Base-by-base conservation (phyloP, 129 eudicot species). In the Deinandra increscens region DNA sequence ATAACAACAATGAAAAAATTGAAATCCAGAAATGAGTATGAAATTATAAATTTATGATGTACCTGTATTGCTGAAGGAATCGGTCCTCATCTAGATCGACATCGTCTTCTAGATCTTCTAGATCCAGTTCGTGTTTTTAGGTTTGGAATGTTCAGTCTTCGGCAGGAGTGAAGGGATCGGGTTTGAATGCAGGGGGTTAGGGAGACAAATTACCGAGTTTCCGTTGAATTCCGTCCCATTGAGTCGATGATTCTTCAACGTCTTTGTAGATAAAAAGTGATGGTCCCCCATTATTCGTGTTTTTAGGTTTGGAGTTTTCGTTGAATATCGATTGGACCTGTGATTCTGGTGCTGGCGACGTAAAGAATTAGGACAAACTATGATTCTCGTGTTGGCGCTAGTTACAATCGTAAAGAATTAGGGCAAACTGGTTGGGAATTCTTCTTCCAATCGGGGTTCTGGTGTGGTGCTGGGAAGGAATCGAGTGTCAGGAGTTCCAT, bases 201-300 rank as follows among this genome's bases (percentile, higher is more conserved):
- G 84, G 78, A 38, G 97, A 94, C n/a, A 91, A 82, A 49, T 91
- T 88, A 3, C 97, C 97, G 11, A 88, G 84, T 44, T 91, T 91
- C 60, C 91, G 77, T 70, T 91, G 97, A 36, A 91, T 78, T 29
- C 88, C 97, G 54, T 91, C 97, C 97, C 97, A 91, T 53, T 91
- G 88, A 3, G 96, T 91, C 41, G 97, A 81, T 26, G 96, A 72
- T 68, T 91, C 97, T 76, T 91, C 97, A 38, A 85, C 68, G 53
- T 91, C 96, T 80, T 91, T 91, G 84, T 91, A n/a, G n/a, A 91
- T 50, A 91, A 91, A 71, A 76, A 91, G 54, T 91, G 97, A 45
- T 91, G 81, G 71, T 91, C 89, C 73, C 82, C 91, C 95, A 91
- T 91, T 46, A 13, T 9, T 70, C 43, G n/a, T n/a, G n/a, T n/a